Percentiles rank a stretch among this genome's conserved stretches.
Evolutionary conservation across 306 rosid genomes (phyloP).

Genomic region (Castanospermum australe): DNA sequence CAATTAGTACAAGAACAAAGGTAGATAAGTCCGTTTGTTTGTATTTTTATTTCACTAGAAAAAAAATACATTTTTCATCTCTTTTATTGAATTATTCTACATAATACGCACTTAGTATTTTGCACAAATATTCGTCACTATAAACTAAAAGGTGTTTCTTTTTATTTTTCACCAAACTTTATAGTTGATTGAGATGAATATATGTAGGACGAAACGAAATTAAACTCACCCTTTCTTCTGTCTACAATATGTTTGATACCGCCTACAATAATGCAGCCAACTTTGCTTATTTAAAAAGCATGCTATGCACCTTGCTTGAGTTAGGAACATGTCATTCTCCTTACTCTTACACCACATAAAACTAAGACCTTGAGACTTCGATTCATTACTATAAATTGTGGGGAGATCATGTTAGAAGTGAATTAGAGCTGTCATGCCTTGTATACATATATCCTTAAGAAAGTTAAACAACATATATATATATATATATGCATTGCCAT

Average conservation of each 20-base stretch:
- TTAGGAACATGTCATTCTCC: background rate
- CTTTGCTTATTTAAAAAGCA: background rate
- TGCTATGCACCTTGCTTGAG: background rate
- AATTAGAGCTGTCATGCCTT: background rate
- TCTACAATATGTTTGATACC: background rate
- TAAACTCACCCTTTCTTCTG: background rate
- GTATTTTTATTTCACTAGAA: too few species aligned
- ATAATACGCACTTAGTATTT: too few species aligned
- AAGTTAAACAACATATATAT: too few species aligned
- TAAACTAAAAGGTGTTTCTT: background rate
- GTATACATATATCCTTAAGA: background rate
- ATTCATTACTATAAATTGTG: background rate
- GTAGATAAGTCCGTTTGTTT: background rate
- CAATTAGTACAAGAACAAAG: background rate
- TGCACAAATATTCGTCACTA: too few species aligned
- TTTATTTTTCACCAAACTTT: background rate
- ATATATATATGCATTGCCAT: background rate
- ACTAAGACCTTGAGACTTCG: conserved; percentile 1
- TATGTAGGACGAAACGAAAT: background rate
- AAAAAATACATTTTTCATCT: too few species aligned
- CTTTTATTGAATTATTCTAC: too few species aligned
- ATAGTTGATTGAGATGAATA: background rate
- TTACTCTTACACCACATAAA: background rate
- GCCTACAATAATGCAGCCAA: background rate
- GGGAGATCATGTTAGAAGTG: background rate